Evolutionary conservation across 2,329 filamentous ascomycete species (phyloP), one percentile per base, ranked within the genome.

Genomic region (Trichoderma sp.): DNA sequence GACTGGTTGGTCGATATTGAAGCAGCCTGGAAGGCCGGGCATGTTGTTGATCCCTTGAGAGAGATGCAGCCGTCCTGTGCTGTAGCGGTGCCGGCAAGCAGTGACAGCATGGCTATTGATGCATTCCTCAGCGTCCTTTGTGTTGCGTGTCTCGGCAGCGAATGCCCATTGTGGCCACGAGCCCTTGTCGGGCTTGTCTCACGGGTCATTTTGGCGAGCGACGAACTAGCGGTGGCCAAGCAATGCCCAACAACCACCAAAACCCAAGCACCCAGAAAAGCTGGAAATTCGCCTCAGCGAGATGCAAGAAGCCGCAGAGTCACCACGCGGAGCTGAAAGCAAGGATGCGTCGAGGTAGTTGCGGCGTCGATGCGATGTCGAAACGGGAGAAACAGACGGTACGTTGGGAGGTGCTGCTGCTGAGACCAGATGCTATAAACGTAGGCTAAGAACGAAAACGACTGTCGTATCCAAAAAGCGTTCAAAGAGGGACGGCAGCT

Each of bases 1-100:
- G 75, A 78, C 50, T 78, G 78, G 73, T 84, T 82, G 41, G 86
- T 90, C 39, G 90, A 91, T 67, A 96, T 82, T 0, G 90, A 92
- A 7, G 91, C 86, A 47, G 83, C 81, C 74, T 84, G 82, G 75
- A 93, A 96, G 3, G 91, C 90, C 54, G 88, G 82, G 77, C 92
- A 96, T 63, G 83, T 78, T 5, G 82, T 88, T 39, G 92, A 94
- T 67, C 84, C 87, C 64, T 84, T 78, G 43, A 96, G 82, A 30
- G 91, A 88, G 71, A 95, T 85, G 75, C 92, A 83, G 44, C 73
- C 68, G 17, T 66, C 64, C 63, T 78, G 76, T 82, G 74, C 78
- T 73, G 73, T 69, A 43, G 74, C 74, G 47, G 78, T 67, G 30
- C 66, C 64, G n/a, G 74, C 72, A 14, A 72, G 67, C 15, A 69